Percentiles rank a stretch among this genome's conserved stretches.
phyloP scores from a whole-genome alignment of 805 yeast genomes.

The Yarrowia bubula region DNA sequence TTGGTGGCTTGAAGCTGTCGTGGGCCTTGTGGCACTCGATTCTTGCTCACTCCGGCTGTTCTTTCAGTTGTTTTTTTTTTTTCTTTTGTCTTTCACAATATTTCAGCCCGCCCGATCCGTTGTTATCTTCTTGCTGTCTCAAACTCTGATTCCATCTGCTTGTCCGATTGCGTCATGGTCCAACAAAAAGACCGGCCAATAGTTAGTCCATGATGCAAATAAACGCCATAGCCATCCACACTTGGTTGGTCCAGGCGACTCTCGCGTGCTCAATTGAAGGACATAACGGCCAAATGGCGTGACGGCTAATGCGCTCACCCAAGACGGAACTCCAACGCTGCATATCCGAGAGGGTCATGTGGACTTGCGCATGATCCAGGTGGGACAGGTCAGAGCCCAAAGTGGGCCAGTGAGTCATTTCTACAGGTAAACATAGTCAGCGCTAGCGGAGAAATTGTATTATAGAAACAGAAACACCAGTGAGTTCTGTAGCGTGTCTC shows the following conservation, averaged over 20 bases:
- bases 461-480: too few relatives aligned
- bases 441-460: background rate
- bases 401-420: constrained; percentile 1
- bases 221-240: background rate
- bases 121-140: constrained; percentile 23
- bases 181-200: background rate
- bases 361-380: constrained; percentile 21
- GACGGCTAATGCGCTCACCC: background rate
- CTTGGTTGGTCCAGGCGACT: background rate
- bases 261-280: background rate
- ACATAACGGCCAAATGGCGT: background rate
- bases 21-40: too few relatives aligned
- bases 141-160: background rate
- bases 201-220: background rate
- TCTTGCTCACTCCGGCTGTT: background rate
- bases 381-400: too few relatives aligned
- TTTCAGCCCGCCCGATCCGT: constrained; percentile 3
- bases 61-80: too few relatives aligned
- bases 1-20: too few relatives aligned
- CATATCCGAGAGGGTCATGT: background rate
- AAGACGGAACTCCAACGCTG: background rate
- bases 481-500: too few relatives aligned
- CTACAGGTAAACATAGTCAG: background rate
- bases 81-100: too few relatives aligned
- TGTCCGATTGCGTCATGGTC: constrained; percentile 23